Evolutionary conservation across 331 rosid species (phyloP).

Genomic region (Stylosanthes scabra): DNA sequence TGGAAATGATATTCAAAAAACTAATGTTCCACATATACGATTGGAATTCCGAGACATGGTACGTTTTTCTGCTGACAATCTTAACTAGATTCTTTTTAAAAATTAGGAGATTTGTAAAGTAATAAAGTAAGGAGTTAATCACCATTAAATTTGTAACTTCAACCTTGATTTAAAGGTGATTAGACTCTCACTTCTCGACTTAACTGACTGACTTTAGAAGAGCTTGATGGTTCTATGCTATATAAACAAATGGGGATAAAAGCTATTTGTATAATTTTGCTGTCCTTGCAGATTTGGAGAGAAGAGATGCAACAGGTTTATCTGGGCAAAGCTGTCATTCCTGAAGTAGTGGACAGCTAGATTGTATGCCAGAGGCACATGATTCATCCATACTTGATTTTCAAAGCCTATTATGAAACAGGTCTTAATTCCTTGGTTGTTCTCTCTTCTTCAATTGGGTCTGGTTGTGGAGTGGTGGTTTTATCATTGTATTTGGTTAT

Average conservation of each 20-base stretch:
- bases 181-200: too few relatives aligned
- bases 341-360: constrained; percentile 54
- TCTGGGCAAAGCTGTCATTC: constrained; percentile 52
- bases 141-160: too few relatives aligned
- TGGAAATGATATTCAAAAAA: constrained; percentile 93
- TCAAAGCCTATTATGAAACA: neutral
- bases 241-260: neutral
- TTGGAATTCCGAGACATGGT: constrained; percentile 93
- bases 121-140: too few relatives aligned
- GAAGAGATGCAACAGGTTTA: constrained; percentile 77
- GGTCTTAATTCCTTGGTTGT: constrained; percentile 3
- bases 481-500: neutral
- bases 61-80: neutral
- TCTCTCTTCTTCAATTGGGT: neutral
- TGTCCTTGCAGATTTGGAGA: constrained; percentile 68
- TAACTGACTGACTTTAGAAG: too few relatives aligned
- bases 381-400: constrained; percentile 16
- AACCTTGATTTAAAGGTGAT: too few relatives aligned
- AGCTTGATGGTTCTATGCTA: neutral
- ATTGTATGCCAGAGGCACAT: constrained; percentile 24
- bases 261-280: constrained; percentile 23
- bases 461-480: neutral
- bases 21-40: constrained; percentile 98
- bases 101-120: too few relatives aligned
- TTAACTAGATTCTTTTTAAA: neutral